Base-by-base conservation (phyloP, 2,329 filamentous ascomycete species). In the Zymoseptoria tritici region DNA sequence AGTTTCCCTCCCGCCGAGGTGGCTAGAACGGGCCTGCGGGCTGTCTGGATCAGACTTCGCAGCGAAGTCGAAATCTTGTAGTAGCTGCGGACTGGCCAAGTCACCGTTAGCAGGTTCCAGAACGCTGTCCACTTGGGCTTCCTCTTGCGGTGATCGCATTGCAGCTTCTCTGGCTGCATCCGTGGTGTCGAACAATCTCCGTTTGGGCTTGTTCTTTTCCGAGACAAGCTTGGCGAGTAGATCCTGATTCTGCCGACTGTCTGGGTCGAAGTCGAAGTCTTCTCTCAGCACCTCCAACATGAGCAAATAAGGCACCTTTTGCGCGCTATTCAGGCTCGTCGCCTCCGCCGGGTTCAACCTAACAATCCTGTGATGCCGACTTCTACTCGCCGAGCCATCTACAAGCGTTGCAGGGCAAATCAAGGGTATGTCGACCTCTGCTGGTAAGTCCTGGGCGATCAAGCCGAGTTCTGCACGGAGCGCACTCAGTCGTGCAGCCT, bases 251-350 rank as follows among this genome's bases (percentile, higher is more conserved):
- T 90, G 87, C 26, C 82, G 78, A 0, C 85, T 87, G 31, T 88
- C 84, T 0, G 89, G 88, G 66, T 93, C 86, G 67, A 94, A 94
- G 36, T 87, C 86, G 70, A 94, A 93, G 68, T 94, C 90, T 65
- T 93, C 89, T 22, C 87, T 80, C 54, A 94, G 76, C 21, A 94
- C 86, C 71, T 94, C 90, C 2, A 93, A 84, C 89, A 94, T 92
- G 26, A 94, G 80, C 55, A 94, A 75, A 74, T 91, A 94, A 0
- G 90, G 90, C 52, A 94, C 90, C 71, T 91, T 89, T 72, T 94
- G 89, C 4, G 90, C 90, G 71, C 90, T 94, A 74, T 94, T 94
- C 56, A 94, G 77, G 57, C 92, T 90, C 0, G 90, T 93, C 5
- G 90, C 87, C 74, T 94, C 90, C 1, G 89, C 88, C 6, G 90